phyloP scores from a whole-genome alignment of 225 moss, liverwort and hornwort species.

The Lunularia cruciata region DNA sequence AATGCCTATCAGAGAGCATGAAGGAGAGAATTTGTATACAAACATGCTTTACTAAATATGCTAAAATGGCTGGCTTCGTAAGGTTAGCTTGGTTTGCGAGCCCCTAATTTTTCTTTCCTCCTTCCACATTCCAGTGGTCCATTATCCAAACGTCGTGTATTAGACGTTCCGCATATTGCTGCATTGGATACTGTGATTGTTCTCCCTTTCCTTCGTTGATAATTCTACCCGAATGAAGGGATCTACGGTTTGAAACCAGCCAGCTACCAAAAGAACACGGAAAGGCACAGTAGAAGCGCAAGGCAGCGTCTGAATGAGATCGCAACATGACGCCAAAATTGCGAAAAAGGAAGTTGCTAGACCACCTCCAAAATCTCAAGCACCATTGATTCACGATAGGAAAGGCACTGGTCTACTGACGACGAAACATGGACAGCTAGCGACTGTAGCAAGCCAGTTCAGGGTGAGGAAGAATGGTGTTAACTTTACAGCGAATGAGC shows the following conservation, averaged over 20 bases:
- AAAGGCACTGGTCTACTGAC: not conserved
- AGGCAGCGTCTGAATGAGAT: too few relatives aligned
- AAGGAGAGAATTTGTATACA: not conserved
- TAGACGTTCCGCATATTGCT: not conserved
- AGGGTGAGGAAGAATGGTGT: not conserved
- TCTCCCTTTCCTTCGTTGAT: not conserved
- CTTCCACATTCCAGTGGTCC: slow-evolving; percentile 4
- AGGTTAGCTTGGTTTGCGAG: not conserved
- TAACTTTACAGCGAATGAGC: not conserved
- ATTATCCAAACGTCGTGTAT: not conserved
- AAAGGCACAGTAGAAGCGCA: not conserved
- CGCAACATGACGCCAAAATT: not conserved
- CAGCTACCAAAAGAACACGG: not conserved
- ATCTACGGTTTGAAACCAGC: too few relatives aligned
- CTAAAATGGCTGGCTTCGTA: not conserved
- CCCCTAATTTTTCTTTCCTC: not conserved
- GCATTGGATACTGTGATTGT: not conserved
- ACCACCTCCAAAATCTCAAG: not conserved
- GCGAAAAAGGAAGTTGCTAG: not conserved
- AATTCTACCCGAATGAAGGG: not conserved
- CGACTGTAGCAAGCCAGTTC: not conserved
- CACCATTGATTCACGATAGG: slow-evolving; percentile 1
- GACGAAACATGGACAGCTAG: slow-evolving; percentile 4
- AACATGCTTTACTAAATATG: not conserved
- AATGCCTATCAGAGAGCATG: not conserved